Percentiles rank a stretch among this genome's conserved stretches.
Conservation (phyloP, 2,329 filamentous ascomycete genomes). For the Nannizziopsis arthrosporioides region DNA sequence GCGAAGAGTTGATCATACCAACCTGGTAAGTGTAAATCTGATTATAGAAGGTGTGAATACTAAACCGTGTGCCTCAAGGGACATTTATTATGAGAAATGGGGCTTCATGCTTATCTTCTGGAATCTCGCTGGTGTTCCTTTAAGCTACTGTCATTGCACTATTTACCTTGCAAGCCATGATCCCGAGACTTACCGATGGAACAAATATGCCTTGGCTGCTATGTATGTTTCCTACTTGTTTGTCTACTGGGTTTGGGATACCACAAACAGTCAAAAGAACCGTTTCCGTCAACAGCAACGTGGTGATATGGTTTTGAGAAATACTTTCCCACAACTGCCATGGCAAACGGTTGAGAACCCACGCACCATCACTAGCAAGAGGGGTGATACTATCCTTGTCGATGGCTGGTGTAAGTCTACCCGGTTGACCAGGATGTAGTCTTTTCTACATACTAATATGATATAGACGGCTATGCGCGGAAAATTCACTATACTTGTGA, state of each 20-base stretch:
- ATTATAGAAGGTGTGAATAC: constrained; percentile 6
- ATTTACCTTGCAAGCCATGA: constrained; percentile 78
- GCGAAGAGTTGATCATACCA: constrained; percentile 77
- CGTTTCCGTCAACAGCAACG: constrained; percentile 72
- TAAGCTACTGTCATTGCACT: constrained; percentile 88
- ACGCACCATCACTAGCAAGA: constrained; percentile 59
- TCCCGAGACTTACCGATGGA: constrained; percentile 66
- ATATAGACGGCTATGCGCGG: constrained; percentile 54
- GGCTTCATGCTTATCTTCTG: constrained; percentile 98
- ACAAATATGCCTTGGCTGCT: constrained; percentile 51
- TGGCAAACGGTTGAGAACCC: constrained; percentile 77
- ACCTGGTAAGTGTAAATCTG: constrained; percentile 50
- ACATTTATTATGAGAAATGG: constrained; percentile 96
- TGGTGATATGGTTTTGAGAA: constrained; percentile 50
- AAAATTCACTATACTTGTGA: constrained; percentile 78
- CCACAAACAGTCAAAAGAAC: constrained; percentile 87
- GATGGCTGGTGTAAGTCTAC: constrained; percentile 65
- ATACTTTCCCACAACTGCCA: constrained; percentile 79
- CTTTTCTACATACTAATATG: not conserved
- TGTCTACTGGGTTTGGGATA: constrained; percentile 87
- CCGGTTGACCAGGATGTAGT: constrained; percentile 14
- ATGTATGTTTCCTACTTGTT: constrained; percentile 65
- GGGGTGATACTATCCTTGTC: constrained; percentile 64
- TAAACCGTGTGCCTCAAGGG: constrained; percentile 38
- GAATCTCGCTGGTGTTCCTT: constrained; percentile 83